phyloP scores from a whole-genome alignment of 164 flowering plant species.

The Brasenia schreberi region DNA sequence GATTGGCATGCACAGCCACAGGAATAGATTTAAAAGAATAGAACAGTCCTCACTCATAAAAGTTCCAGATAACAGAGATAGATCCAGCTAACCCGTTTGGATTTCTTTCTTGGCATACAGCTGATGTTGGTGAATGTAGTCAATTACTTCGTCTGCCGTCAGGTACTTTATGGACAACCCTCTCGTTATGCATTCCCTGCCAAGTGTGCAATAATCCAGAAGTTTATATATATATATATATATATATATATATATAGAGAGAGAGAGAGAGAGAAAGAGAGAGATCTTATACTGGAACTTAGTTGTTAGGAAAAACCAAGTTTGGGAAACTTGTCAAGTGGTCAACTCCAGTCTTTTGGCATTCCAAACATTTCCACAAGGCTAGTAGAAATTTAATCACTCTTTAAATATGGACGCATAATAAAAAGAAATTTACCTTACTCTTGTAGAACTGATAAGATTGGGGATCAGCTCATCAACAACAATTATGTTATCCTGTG shows the following conservation, averaged over 20 bases:
- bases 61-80: background rate
- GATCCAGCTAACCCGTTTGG: background rate
- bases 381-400: too few relatives aligned
- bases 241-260: background rate
- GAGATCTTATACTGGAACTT: background rate
- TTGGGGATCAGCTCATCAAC: slow-evolving; percentile 82
- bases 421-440: slow-evolving; percentile 35
- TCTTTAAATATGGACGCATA: background rate
- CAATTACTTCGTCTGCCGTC: slow-evolving; percentile 60
- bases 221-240: background rate
- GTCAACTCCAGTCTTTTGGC: too few relatives aligned
- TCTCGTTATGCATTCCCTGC: slow-evolving; percentile 68
- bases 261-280: background rate
- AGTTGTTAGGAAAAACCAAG: background rate
- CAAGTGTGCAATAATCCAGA: background rate
- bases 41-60: too few relatives aligned
- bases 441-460: slow-evolving; percentile 73
- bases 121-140: slow-evolving; percentile 34
- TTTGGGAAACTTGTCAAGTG: too few relatives aligned
- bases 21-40: too few relatives aligned
- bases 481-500: slow-evolving; percentile 56
- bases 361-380: too few relatives aligned
- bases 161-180: slow-evolving; percentile 63
- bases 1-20: too few relatives aligned
- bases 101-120: slow-evolving; percentile 28